Base-by-base conservation (phyloP, 345 rosid species). In the Eucalyptus cladocalyx region DNA sequence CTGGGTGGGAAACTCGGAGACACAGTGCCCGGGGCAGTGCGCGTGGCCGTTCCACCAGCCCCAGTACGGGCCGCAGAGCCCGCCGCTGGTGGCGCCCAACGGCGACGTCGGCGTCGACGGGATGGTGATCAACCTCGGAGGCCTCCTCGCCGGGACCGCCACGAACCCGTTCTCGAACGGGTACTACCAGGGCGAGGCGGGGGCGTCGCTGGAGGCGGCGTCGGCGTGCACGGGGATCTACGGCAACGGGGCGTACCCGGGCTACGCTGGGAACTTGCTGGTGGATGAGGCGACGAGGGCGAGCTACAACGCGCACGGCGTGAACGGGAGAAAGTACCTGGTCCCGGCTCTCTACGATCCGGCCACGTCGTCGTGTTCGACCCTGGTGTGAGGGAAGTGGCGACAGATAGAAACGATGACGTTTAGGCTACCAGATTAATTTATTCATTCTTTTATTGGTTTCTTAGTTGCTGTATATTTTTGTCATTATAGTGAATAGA, bases 271-370 rank as follows among this genome's bases (percentile, higher is more conserved):
- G 2, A 87, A 94, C 87, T 86, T 96, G 18, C 72, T 96, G 65
- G 92, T 92, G 67, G 99, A 97, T 62, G 8, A 94, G 1, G 89
- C 94, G 8, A 94, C 95, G 40, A 97, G 98, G 62, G 97, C 95
- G 72, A 95, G 98, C 92, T 97, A 93, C 87, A 97, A 96, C 87
- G 98, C 98, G 6, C n/a, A 91, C 81, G 98, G 99, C 81, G 92
- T 88, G 48, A 95, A 94, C 88, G 97, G 97, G 49, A 93, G 98
- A 91, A 96, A 95, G 90, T 95, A 92, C 80, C 87, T 97, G 92
- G 94, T 97, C 24, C 99, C 99, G 30, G 97, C 98, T 87, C 86
- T 97, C 87, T 94, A 89, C 80, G 98, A 97, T 91, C 99, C 96
- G 48, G 86, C 95, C 15, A 92, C 93, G 26, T 91, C 95, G 34